Percentiles rank a stretch among this genome's conserved stretches.
phyloP scores from a whole-genome alignment of 108 stramenopile species.

The Epipyxis sp. region DNA sequence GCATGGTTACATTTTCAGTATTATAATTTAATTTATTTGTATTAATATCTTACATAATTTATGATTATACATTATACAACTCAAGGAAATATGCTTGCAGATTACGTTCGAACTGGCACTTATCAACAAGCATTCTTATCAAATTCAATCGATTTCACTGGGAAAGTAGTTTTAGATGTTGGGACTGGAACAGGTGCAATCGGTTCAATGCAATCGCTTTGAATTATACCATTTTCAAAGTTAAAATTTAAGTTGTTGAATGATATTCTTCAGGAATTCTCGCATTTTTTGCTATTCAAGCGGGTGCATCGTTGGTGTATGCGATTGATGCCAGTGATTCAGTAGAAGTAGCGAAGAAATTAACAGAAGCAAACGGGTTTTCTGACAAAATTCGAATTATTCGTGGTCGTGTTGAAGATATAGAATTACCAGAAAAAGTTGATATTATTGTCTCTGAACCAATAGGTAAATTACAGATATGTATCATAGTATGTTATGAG shows the following conservation, averaged over 20 bases:
- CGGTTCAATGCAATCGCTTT: no score
- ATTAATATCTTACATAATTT: conserved; percentile 37
- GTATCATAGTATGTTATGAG: no score
- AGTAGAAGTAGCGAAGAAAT: conserved; percentile 69
- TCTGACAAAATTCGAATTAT: conserved; percentile 73
- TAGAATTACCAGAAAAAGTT: conserved; percentile 77
- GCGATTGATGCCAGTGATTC: conserved; percentile 86
- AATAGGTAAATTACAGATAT: no score
- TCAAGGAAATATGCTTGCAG: conserved; percentile 65
- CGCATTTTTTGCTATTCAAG: conserved; percentile 65
- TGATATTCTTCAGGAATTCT: no score
- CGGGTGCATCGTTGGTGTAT: conserved; percentile 85
- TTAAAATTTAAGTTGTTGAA: no score
- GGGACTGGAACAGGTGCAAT: conserved; percentile 65
- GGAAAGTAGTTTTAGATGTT: conserved; percentile 63
- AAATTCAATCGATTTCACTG: conserved; percentile 56
- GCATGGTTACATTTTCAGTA: background rate
- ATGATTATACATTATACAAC: conserved; percentile 50
- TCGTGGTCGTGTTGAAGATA: conserved; percentile 82
- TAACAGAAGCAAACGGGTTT: conserved; percentile 75
- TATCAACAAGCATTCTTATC: conserved; percentile 58
- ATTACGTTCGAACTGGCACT: conserved; percentile 58
- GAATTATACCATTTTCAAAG: no score
- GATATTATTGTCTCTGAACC: conserved; percentile 97
- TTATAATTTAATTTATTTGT: no score